These are phyloP conservation scores for Linum lewisii DNA, from an alignment of 345 rosid species.

Conservation along the genomic window DNA sequence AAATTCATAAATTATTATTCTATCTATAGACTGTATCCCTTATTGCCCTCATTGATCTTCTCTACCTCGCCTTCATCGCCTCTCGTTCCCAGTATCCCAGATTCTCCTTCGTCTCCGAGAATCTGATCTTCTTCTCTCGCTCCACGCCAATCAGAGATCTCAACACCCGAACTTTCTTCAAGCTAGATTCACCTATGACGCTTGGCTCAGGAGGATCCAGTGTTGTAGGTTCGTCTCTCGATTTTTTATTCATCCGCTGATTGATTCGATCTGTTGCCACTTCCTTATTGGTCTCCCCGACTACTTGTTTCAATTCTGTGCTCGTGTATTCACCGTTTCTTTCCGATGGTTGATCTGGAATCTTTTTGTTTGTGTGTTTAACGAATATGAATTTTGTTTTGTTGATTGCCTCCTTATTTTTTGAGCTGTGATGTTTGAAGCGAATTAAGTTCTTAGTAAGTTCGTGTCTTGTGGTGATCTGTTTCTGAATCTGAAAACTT, in stretches of 20 bases:
- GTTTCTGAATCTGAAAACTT: no score
- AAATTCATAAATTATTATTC: no score
- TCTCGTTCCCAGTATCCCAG: neutral
- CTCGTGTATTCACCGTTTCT: neutral
- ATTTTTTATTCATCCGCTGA: neutral
- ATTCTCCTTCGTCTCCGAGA: constrained; percentile 1
- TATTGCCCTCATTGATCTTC: neutral
- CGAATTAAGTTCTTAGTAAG: no score
- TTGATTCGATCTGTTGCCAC: neutral
- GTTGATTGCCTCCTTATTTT: no score
- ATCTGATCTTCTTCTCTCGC: neutral
- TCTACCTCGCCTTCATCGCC: neutral
- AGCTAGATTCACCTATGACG: constrained; percentile 3
- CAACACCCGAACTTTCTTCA: neutral
- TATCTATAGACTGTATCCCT: neutral
- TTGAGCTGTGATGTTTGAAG: no score
- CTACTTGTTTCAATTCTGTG: no score
- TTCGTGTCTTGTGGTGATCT: no score
- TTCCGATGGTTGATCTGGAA: neutral
- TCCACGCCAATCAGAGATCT: neutral
- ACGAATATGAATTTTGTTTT: no score
- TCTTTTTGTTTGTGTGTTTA: no score
- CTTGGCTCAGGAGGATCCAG: constrained; percentile 8
- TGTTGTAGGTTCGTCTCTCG: neutral
- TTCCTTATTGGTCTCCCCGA: neutral